phyloP scores from a whole-genome alignment of 805 yeast genomes.

The Metschnikowia colocasiae region DNA sequence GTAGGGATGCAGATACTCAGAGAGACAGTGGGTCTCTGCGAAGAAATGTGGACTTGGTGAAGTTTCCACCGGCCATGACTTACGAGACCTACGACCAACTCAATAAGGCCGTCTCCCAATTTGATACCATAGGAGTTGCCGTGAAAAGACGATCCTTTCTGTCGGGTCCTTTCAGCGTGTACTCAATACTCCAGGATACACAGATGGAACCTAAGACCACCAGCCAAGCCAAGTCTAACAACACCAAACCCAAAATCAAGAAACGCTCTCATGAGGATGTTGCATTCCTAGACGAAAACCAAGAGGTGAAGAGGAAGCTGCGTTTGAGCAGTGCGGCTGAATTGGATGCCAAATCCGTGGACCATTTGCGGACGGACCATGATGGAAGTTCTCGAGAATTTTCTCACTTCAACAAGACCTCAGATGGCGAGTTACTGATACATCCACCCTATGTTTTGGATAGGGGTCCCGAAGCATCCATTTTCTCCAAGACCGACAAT shows the following conservation, averaged over 20 bases:
- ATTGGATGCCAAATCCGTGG: background rate
- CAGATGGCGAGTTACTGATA: background rate
- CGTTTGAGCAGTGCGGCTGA: background rate
- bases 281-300: background rate
- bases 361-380: background rate
- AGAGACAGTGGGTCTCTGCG: constrained; percentile 37
- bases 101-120: constrained; percentile 32
- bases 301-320: background rate
- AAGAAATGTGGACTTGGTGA: constrained; percentile 43
- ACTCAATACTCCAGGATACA: background rate
- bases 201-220: background rate
- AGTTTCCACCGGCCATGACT: constrained; percentile 31
- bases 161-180: constrained; percentile 13
- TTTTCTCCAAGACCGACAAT: constrained; percentile 25
- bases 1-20: constrained; percentile 18
- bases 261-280: background rate
- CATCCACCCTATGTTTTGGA: constrained; percentile 11
- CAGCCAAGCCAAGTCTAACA: background rate
- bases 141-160: background rate
- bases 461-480: constrained; percentile 20
- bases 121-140: constrained; percentile 22
- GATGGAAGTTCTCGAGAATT: background rate
- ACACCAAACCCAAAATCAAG: background rate
- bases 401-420: background rate
- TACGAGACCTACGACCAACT: constrained; percentile 40